Percentiles rank a stretch among this genome's conserved stretches.
phyloP scores from a whole-genome alignment of 768 basidiomycete species.

The Inosperma sp. region DNA sequence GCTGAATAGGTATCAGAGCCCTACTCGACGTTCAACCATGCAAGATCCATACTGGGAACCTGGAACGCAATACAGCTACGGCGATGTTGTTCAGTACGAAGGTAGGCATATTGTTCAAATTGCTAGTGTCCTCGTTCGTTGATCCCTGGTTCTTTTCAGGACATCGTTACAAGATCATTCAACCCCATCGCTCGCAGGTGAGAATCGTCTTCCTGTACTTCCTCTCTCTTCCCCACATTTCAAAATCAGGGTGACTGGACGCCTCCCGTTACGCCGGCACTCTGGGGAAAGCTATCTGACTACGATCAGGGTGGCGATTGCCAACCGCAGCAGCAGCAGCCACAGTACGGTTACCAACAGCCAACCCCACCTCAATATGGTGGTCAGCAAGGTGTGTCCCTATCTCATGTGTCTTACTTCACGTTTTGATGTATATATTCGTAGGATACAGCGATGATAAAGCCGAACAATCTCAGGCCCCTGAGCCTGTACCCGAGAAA shows the following conservation, averaged over 20 bases:
- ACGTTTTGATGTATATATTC: not conserved
- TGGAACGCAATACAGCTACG: constrained; percentile 53
- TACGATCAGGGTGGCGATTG: constrained; percentile 5
- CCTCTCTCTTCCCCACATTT: not conserved
- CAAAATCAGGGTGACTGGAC: constrained; percentile 60
- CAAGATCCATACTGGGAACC: constrained; percentile 48
- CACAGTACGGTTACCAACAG: constrained; percentile 25
- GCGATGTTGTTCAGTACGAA: constrained; percentile 52
- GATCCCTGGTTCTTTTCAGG: constrained; percentile 30
- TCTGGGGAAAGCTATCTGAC: constrained; percentile 57
- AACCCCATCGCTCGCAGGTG: constrained; percentile 67
- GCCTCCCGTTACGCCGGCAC: constrained; percentile 54
- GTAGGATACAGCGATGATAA: not conserved
- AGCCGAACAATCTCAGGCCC: not conserved
- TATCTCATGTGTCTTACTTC: not conserved
- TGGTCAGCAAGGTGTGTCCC: not conserved
- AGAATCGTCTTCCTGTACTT: constrained; percentile 1
- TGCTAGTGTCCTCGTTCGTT: not conserved
- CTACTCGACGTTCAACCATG: constrained; percentile 8
- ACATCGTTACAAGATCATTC: constrained; percentile 62
- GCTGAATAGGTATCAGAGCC: not conserved
- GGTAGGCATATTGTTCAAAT: constrained; percentile 31
- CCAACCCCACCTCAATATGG: constrained; percentile 16
- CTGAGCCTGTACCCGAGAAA: constrained; percentile 5
- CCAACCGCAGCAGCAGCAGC: constrained; percentile 25